phyloP scores from a whole-genome alignment of 768 basidiomycete genomes.

The Rubroboletus satanas region DNA sequence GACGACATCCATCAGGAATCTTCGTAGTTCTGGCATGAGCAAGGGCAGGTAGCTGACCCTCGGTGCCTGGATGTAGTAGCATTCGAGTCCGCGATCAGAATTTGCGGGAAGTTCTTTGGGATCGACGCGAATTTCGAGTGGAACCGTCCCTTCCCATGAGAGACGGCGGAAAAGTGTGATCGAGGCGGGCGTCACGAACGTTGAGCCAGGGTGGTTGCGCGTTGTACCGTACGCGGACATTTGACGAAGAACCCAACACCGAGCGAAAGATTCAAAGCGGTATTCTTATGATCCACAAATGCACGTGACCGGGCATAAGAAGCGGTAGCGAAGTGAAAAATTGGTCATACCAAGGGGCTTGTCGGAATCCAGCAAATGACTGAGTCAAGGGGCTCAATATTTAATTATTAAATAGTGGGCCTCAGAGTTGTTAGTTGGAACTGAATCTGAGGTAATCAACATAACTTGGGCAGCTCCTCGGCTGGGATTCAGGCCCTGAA shows the following conservation, averaged over 20 bases:
- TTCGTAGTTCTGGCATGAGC: constrained; percentile 81
- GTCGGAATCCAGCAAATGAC: too few relatives aligned
- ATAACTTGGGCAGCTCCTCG: too few relatives aligned
- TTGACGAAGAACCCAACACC: constrained; percentile 2
- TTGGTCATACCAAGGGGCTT: too few relatives aligned
- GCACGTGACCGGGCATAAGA: constrained; percentile 12
- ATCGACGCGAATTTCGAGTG: constrained; percentile 85
- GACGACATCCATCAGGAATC: constrained; percentile 87
- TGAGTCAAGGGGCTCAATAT: too few relatives aligned
- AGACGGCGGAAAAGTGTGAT: constrained; percentile 84
- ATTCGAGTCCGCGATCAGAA: constrained; percentile 84
- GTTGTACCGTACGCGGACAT: constrained; percentile 56
- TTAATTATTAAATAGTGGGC: too few relatives aligned
- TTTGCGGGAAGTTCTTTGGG: constrained; percentile 87
- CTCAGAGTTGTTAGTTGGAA: too few relatives aligned
- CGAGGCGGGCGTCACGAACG: constrained; percentile 51
- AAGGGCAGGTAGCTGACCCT: constrained; percentile 92
- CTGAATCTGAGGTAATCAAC: too few relatives aligned
- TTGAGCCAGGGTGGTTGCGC: constrained; percentile 45
- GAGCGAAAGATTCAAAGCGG: background rate
- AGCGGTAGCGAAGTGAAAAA: too few relatives aligned
- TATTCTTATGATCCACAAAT: background rate
- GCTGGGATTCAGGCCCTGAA: too few relatives aligned
- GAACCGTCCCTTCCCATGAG: constrained; percentile 88
- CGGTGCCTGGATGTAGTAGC: constrained; percentile 87